Evolutionary conservation across 1,284 basidiomycete genomes (phyloP), one percentile per base, ranked within the genome.

Genomic region (Trametes polyzona): DNA sequence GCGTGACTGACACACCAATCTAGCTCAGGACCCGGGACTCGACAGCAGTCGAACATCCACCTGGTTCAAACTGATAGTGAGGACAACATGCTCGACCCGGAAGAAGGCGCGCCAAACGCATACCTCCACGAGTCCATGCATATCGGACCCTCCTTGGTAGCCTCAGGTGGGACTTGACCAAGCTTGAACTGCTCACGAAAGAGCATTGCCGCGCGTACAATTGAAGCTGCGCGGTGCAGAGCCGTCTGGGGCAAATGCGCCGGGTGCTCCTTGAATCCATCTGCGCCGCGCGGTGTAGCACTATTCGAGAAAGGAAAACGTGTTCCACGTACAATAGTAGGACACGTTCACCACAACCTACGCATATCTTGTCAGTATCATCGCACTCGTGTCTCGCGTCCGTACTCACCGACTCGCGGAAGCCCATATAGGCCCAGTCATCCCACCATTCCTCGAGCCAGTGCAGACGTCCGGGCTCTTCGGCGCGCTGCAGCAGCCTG

Each of bases 21-120:
- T 1, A 86, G 73, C 41, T 84, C 77, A 3, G 76, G 71, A 1
- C 90, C 89, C 2, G 93, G 94, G 33, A 96, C 78, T 51, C 93
- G 90, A 65, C 85, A 91, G 67, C 92, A 92, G 73, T 96, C 94
- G 67, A 95, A 96, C 89, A 96, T 94, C 93, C 93, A 92, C 41
- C 90, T 89, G 29, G 35, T 11, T 1, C 16, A 12, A 9, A 30
- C n/a, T n/a, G n/a, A n/a, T n/a, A n/a, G n/a, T 23, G 4, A 50
- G n/a, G n/a, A n/a, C n/a, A n/a, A n/a, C n/a, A n/a, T n/a, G n/a
- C n/a, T n/a, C n/a, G n/a, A n/a, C n/a, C n/a, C n/a, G 24, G 19
- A 21, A 14, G 29, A 7, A 24, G 10, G 32, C 21, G 12, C 19
- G 17, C 11, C 2, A 3, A 1, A 26, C 14, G 32, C 56, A 17